Conservation (phyloP, 2,329 filamentous ascomycete genomes). For the Fusarium caatingaense region DNA sequence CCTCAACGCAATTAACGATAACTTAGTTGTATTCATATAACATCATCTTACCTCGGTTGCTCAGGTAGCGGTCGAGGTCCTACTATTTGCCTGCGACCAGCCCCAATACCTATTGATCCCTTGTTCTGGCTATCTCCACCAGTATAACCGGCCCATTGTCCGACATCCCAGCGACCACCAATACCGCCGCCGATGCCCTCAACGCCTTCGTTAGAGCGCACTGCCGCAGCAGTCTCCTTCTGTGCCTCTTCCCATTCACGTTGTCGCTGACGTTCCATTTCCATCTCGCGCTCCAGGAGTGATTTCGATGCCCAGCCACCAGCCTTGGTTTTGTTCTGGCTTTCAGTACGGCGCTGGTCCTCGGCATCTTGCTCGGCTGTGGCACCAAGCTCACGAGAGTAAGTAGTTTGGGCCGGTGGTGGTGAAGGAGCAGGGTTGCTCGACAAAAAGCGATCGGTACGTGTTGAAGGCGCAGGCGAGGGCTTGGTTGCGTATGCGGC, state of each 20-base stretch:
- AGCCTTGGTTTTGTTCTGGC: slow-evolving; percentile 71
- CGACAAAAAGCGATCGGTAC: slow-evolving; percentile 69
- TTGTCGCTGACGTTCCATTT: slow-evolving; percentile 80
- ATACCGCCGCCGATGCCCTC: slow-evolving; percentile 76
- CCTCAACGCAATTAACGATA: not conserved
- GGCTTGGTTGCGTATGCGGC: slow-evolving; percentile 35
- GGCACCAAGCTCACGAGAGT: slow-evolving; percentile 65
- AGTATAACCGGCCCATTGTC: slow-evolving; percentile 79
- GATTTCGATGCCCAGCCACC: slow-evolving; percentile 74
- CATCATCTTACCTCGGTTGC: slow-evolving; percentile 42
- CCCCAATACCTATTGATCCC: slow-evolving; percentile 73
- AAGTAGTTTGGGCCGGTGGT: slow-evolving; percentile 58
- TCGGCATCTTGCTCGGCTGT: slow-evolving; percentile 72
- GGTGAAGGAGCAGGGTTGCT: slow-evolving; percentile 63
- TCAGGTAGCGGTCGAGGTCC: slow-evolving; percentile 76
- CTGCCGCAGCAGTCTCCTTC: slow-evolving; percentile 68
- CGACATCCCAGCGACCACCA: slow-evolving; percentile 78
- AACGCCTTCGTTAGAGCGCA: slow-evolving; percentile 62
- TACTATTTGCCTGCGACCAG: slow-evolving; percentile 80
- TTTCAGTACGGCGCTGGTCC: slow-evolving; percentile 68
- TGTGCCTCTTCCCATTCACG: slow-evolving; percentile 84
- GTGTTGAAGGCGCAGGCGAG: slow-evolving; percentile 50
- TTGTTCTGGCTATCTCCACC: slow-evolving; percentile 81
- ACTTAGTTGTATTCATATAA: slow-evolving; percentile 9
- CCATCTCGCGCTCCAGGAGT: slow-evolving; percentile 83